Percentiles rank a stretch among this genome's conserved stretches.
phyloP scores from a whole-genome alignment of 345 rosid species.

The Mallotus nudiflorus region DNA sequence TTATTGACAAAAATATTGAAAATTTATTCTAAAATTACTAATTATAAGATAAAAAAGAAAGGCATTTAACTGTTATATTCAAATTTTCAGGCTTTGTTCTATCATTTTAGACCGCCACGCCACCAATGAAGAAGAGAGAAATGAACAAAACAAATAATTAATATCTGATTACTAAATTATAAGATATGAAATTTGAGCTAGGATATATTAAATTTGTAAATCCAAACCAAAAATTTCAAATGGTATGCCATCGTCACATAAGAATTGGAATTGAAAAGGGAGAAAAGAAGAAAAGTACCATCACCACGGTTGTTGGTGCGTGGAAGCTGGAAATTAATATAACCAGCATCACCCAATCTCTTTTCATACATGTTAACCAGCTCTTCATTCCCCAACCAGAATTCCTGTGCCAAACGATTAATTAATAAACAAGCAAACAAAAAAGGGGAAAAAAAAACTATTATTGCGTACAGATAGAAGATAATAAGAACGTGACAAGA shows the following conservation, averaged over 20 bases:
- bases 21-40: neutral
- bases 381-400: constrained; percentile 91
- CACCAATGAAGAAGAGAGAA: neutral
- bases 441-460: no score
- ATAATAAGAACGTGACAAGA: neutral
- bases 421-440: no score
- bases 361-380: constrained; percentile 80
- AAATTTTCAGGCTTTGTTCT: neutral
- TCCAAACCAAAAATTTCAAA: neutral
- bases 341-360: constrained; percentile 85
- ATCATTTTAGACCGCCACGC: neutral
- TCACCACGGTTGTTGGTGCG: constrained; percentile 97
- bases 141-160: neutral
- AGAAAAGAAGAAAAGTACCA: constrained; percentile 41
- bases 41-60: neutral
- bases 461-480: neutral
- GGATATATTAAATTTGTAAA: no score
- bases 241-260: neutral
- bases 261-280: neutral
- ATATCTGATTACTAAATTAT: neutral
- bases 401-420: constrained; percentile 51
- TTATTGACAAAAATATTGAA: neutral
- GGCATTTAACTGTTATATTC: neutral
- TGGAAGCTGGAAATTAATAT: constrained; percentile 68
- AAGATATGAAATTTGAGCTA: no score